phyloP scores from a whole-genome alignment of 2,329 filamentous ascomycete genomes.

The Diaporthe australafricana region DNA sequence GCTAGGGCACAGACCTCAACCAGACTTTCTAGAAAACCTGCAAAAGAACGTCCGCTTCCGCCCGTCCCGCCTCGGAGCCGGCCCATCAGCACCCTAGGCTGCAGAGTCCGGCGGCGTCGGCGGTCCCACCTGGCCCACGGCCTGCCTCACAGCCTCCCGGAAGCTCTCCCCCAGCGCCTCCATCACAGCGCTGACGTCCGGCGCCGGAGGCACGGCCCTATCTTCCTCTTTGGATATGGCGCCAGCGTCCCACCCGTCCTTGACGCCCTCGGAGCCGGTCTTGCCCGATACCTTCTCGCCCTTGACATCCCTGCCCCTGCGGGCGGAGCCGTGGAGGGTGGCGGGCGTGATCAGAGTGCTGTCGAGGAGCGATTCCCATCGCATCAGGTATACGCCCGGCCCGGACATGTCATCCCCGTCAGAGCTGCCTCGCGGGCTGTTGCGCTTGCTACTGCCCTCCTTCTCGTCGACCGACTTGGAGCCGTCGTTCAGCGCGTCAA shows the following conservation, averaged over 20 bases:
- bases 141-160: conserved; percentile 26
- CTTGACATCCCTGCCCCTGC: conserved; percentile 65
- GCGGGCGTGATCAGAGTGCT: conserved; percentile 76
- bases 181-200: conserved; percentile 29
- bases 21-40: not conserved
- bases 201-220: conserved; percentile 27
- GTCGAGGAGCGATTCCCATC: conserved; percentile 80
- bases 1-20: not conserved
- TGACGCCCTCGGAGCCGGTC: conserved; percentile 46
- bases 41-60: not conserved
- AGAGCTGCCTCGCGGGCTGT: not conserved
- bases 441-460: not conserved
- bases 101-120: not conserved
- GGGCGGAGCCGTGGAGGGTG: conserved; percentile 61
- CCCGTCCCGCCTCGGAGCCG: not conserved
- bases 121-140: conserved; percentile 28
- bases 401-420: conserved; percentile 60
- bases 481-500: conserved; percentile 20
- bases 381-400: conserved; percentile 77
- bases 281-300: conserved; percentile 56
- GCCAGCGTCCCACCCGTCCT: conserved; percentile 38
- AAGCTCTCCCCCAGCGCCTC: conserved; percentile 30
- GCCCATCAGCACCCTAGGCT: not conserved
- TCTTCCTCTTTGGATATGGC: conserved; percentile 33
- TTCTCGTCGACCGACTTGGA: not conserved